Evolutionary conservation across 225 moss, liverwort and hornwort genomes (phyloP).

Genomic region (Polytrichum formosum): DNA sequence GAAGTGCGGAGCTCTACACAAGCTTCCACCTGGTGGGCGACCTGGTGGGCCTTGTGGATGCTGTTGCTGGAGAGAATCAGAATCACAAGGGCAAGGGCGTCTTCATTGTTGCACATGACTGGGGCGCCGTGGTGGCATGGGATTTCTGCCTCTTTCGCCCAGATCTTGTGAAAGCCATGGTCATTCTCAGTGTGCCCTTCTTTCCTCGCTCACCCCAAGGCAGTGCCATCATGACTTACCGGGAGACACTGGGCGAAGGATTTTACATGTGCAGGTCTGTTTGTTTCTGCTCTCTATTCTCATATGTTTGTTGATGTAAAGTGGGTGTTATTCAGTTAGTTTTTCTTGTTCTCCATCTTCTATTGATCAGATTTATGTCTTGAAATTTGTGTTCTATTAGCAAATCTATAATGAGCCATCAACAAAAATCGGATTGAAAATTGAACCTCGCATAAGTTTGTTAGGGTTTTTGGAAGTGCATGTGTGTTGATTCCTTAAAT

Average conservation of each 20-base stretch:
- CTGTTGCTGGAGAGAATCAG: conserved; percentile 12
- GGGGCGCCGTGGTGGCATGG: conserved; percentile 47
- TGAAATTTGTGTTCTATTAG: too few species aligned
- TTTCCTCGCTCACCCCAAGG: neutral
- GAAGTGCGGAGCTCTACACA: conserved; percentile 32
- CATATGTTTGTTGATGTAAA: neutral
- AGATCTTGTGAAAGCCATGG: conserved; percentile 51
- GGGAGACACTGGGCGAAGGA: conserved; percentile 33
- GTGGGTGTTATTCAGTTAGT: too few species aligned
- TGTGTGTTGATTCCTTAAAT: too few species aligned
- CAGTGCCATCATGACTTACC: conserved; percentile 1
- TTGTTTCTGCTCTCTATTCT: neutral
- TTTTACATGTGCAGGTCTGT: conserved; percentile 43
- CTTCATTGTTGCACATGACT: conserved; percentile 62
- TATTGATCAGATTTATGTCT: too few species aligned
- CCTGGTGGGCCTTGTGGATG: conserved; percentile 43
- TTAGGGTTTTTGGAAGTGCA: too few species aligned
- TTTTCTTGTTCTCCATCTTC: too few species aligned
- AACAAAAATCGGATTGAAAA: too few species aligned
- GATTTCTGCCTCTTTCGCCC: conserved; percentile 58
- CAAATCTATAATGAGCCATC: too few species aligned
- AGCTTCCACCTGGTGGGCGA: conserved; percentile 48
- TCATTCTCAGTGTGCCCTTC: conserved; percentile 39
- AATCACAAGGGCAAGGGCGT: conserved; percentile 24
- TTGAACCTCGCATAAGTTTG: too few species aligned